These are phyloP conservation scores for Globisporangium yorkense DNA, from an alignment of 352 stramenopile species.

Conservation along the genomic window DNA sequence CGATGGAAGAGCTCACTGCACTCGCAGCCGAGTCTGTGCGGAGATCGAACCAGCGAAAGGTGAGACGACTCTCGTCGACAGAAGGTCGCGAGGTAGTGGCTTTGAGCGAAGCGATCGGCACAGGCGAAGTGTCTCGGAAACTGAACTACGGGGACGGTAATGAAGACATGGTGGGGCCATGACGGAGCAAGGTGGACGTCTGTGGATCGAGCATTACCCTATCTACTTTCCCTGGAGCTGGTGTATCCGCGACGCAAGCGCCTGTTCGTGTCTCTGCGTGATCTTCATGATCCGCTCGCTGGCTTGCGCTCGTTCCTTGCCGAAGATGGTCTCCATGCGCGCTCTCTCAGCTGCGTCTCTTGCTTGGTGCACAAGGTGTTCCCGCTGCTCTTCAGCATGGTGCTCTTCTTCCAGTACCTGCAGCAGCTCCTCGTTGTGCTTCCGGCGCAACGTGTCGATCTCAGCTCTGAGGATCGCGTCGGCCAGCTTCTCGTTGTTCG, in stretches of 20 bases:
- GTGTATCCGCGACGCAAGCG: constrained; percentile 33
- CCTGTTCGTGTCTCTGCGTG: constrained; percentile 62
- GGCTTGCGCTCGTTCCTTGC: constrained; percentile 53
- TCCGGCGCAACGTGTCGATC: constrained; percentile 46
- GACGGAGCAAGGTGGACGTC: background rate
- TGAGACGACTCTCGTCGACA: background rate
- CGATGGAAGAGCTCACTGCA: constrained; percentile 36
- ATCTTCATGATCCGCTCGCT: constrained; percentile 83
- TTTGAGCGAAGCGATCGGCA: background rate
- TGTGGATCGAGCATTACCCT: no score
- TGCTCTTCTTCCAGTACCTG: constrained; percentile 72
- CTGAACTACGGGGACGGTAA: constrained; percentile 15
- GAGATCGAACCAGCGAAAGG: constrained; percentile 19
- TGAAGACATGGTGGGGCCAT: constrained; percentile 15
- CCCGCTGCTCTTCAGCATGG: constrained; percentile 73
- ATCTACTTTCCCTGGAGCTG: constrained; percentile 1
- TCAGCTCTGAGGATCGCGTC: constrained; percentile 21
- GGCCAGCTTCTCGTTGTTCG: constrained; percentile 11
- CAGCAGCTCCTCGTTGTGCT: constrained; percentile 72
- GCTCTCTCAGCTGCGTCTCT: constrained; percentile 25
- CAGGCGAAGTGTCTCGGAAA: constrained; percentile 7
- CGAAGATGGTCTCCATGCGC: constrained; percentile 67
- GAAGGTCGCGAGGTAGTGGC: background rate
- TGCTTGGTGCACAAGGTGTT: constrained; percentile 50
- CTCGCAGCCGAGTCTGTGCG: constrained; percentile 26